Conservation (phyloP, 2,329 filamentous ascomycete genomes). For the Colletotrichum lini region DNA sequence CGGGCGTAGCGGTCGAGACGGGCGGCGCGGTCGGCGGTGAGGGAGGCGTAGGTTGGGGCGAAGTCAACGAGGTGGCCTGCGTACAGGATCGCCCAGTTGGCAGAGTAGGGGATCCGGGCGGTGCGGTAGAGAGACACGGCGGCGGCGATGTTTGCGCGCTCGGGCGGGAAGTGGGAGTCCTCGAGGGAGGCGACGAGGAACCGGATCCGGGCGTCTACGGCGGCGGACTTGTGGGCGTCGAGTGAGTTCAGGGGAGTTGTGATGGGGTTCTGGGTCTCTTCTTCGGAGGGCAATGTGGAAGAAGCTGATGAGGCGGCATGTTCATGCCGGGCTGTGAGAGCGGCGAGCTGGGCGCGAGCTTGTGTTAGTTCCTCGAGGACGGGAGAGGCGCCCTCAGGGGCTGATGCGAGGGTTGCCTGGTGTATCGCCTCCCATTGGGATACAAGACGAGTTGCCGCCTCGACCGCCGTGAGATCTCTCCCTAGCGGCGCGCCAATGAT, state of each 20-base stretch:
- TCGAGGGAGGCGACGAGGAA: constrained; percentile 51
- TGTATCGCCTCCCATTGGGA: constrained; percentile 53
- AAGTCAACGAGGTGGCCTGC: constrained; percentile 59
- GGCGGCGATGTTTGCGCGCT: constrained; percentile 58
- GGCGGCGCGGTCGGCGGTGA: constrained; percentile 54
- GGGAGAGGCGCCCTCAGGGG: constrained; percentile 22
- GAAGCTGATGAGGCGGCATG: background rate
- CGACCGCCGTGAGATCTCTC: constrained; percentile 53
- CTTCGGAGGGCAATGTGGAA: background rate
- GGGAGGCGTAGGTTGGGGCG: constrained; percentile 55
- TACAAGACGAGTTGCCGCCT: constrained; percentile 55
- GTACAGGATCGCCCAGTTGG: constrained; percentile 59
- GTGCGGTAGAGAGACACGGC: constrained; percentile 59
- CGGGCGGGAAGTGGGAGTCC: constrained; percentile 52
- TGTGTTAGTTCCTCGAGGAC: constrained; percentile 27
- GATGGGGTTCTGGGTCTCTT: background rate
- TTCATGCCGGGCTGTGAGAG: constrained; percentile 7
- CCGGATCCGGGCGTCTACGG: constrained; percentile 52
- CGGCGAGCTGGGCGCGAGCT: constrained; percentile 28
- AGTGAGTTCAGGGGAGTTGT: constrained; percentile 21
- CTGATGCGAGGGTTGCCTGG: constrained; percentile 45
- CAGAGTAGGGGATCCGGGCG: constrained; percentile 57
- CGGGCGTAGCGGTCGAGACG: constrained; percentile 57
- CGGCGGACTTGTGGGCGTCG: constrained; percentile 24
- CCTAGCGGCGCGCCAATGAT: constrained; percentile 54